A percentile compares a stretch with the other conserved stretches of the same genome.
Evolutionary conservation across 768 basidiomycete genomes (phyloP).

Genomic region (Russula lepida): DNA sequence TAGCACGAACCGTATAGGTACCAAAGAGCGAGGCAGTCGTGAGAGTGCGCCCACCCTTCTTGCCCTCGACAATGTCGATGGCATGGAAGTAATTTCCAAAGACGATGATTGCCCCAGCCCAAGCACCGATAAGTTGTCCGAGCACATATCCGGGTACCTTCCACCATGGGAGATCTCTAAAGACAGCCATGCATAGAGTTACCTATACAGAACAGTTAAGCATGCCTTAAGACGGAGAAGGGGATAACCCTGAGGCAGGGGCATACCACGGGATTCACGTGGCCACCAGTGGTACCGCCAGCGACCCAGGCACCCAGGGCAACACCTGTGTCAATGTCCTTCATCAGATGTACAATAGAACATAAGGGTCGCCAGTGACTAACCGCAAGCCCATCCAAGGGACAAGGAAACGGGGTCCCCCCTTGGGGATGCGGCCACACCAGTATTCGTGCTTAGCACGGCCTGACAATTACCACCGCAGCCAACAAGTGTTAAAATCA

Average conservation of each 20-base stretch:
- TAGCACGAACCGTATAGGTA: conserved; percentile 47
- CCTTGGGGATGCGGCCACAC: conserved; percentile 22
- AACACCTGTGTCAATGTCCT: conserved; percentile 31
- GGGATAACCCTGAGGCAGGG: not conserved
- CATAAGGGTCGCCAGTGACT: not conserved
- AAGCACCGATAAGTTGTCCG: conserved; percentile 53
- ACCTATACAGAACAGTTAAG: conserved; percentile 33
- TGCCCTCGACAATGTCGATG: conserved; percentile 56
- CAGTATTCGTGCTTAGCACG: conserved; percentile 19
- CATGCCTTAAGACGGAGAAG: not conserved
- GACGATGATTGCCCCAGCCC: conserved; percentile 47
- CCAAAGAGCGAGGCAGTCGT: conserved; percentile 50
- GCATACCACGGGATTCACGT: conserved; percentile 35
- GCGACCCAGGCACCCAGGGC: conserved; percentile 63
- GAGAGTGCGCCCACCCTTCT: conserved; percentile 45
- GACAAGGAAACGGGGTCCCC: conserved; percentile 21
- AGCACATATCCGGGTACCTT: conserved; percentile 68
- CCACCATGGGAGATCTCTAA: conserved; percentile 69
- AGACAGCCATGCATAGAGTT: conserved; percentile 59
- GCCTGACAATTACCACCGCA: conserved; percentile 22
- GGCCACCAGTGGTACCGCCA: conserved; percentile 62
- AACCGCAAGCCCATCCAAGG: conserved; percentile 23
- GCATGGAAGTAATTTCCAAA: conserved; percentile 64
- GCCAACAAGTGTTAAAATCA: conserved; percentile 23
- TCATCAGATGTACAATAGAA: not conserved